Percentiles rank a stretch among this genome's conserved stretches.
These are phyloP conservation scores for Trametes gibbosa DNA, from an alignment of 768 basidiomycete species.

Conservation along the genomic window DNA sequence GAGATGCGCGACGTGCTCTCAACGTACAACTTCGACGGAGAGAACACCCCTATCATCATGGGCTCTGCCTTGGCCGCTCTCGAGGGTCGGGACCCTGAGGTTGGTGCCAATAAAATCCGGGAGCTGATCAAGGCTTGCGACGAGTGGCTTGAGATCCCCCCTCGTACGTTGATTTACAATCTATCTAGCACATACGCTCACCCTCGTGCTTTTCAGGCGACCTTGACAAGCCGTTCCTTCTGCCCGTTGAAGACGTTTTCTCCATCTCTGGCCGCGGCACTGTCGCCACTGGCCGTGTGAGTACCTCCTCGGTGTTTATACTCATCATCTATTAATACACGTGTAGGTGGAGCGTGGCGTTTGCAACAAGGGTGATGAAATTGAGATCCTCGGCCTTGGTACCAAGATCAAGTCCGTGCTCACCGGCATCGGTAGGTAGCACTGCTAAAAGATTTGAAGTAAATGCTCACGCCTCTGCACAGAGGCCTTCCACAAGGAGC, in stretches of 20 bases:
- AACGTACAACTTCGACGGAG: constrained; percentile 94
- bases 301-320: constrained; percentile 23
- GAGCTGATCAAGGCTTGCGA: constrained; percentile 88
- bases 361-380: constrained; percentile 87
- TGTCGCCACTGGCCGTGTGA: constrained; percentile 89
- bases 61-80: constrained; percentile 95
- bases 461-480: background rate
- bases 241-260: constrained; percentile 95
- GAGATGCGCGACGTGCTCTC: constrained; percentile 96
- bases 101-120: constrained; percentile 76
- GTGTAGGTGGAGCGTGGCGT: constrained; percentile 85
- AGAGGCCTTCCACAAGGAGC: constrained; percentile 99
- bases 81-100: constrained; percentile 77
- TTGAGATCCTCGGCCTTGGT: constrained; percentile 91
- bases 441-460: constrained; percentile 3
- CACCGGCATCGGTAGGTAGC: constrained; percentile 79
- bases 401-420: constrained; percentile 83
- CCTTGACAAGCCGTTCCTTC: constrained; percentile 95
- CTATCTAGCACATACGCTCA: background rate
- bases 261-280: constrained; percentile 99
- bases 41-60: constrained; percentile 97
- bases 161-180: constrained; percentile 51
- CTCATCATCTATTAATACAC: background rate
- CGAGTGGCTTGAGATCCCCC: constrained; percentile 90
- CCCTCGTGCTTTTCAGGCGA: constrained; percentile 55